These are phyloP conservation scores for Fragaria vesca DNA, from an alignment of 306 rosid species.

Conservation along the genomic window DNA sequence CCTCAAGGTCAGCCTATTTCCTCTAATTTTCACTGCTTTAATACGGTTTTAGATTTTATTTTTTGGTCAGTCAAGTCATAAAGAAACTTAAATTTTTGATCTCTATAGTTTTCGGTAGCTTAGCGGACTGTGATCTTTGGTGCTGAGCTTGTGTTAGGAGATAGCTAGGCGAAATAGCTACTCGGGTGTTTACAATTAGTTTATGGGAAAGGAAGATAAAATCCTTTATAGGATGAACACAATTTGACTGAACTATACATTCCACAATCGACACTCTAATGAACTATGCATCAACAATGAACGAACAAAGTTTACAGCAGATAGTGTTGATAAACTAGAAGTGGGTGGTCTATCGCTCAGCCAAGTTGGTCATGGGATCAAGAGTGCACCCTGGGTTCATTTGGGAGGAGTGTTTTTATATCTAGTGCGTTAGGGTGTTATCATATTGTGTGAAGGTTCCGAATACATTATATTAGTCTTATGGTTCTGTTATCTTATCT, in stretches of 20 bases:
- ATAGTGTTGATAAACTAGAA: too few relatives aligned
- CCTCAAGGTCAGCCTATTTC: slow-evolving; percentile 66
- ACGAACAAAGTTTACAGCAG: not conserved
- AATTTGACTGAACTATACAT: not conserved
- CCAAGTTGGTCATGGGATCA: not conserved
- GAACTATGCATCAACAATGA: not conserved
- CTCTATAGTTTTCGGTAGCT: not conserved
- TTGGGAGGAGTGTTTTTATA: not conserved
- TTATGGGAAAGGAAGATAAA: not conserved
- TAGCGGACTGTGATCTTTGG: too few relatives aligned
- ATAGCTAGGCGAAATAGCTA: too few relatives aligned
- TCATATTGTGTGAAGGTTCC: not conserved
- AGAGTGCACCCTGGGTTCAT: not conserved
- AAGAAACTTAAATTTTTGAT: too few relatives aligned
- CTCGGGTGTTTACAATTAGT: not conserved
- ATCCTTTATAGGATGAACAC: too few relatives aligned
- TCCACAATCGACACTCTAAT: not conserved
- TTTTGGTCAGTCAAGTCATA: too few relatives aligned
- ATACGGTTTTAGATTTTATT: too few relatives aligned
- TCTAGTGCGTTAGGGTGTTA: not conserved
- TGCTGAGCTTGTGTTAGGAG: not conserved
- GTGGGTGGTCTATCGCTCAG: too few relatives aligned
- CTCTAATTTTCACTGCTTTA: not conserved
- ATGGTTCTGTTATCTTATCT: not conserved
- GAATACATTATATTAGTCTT: not conserved